Evolutionary conservation across 116 monocot genomes (phyloP), one percentile per base, ranked within the genome.

Genomic region (Cymodocea nodosa): DNA sequence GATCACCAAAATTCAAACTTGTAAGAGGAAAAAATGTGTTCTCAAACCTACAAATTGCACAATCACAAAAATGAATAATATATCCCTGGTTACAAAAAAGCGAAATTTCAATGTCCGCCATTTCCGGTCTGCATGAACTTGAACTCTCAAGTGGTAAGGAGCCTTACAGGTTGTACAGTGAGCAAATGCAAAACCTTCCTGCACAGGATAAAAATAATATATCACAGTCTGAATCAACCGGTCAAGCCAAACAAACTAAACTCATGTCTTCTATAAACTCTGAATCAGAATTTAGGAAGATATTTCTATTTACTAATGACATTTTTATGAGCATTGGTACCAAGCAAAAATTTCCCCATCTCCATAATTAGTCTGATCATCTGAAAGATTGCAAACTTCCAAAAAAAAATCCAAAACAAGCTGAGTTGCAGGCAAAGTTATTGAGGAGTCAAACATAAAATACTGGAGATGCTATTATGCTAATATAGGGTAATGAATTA

Each of bases 131-230:
- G 86, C 70, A 67, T 84, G 99, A 22, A 73, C 71, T 54, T 89
- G 86, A 69, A 92, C 99, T 83, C 89, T 84, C 79, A 99, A 72
- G 53, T 99, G 86, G 68, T 99, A 99, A 35, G 99, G 99, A 70
- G 87, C 89, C 71, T 99, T 99, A 83, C 99, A 99, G 17, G 99
- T 99, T 68, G 99, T 99, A 63, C 99, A 99, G 78, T 99, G 99
- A 70, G 86, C 81, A 85, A 99, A 99, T 63, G 99, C 99, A 87
- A 99, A 99, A 15, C 92, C 92, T 73, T 92, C 99, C 99, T 99
- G 77, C 48, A 84, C 44, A 12, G 44, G 44, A 49, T 17, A 75
- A 63, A 44, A 71, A 56, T 24, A 22, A 57, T 50, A 16, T 39
- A 34, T 13, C 50, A 67, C n/a, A 3, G 66, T 66, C 19, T 59